phyloP scores from a whole-genome alignment of 2,329 filamentous ascomycete species.

The Ophiostoma perfectum region DNA sequence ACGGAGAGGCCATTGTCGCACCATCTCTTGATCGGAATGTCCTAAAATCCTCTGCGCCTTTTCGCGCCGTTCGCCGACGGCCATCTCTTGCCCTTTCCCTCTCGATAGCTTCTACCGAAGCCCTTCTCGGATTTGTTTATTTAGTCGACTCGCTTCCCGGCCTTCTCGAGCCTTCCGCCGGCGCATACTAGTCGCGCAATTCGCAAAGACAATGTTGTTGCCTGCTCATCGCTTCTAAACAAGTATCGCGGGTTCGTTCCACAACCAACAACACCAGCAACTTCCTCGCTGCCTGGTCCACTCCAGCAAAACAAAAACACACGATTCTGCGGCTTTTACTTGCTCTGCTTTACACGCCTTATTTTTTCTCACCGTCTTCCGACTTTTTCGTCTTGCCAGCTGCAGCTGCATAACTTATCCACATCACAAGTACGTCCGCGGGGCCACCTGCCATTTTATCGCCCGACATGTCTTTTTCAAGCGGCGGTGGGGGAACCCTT shows the following conservation, averaged over 20 bases:
- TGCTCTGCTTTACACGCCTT: not conserved
- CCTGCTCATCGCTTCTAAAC: conserved; percentile 17
- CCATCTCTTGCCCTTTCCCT: not conserved
- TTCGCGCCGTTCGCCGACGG: not conserved
- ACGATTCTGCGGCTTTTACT: not conserved
- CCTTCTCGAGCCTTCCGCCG: not conserved
- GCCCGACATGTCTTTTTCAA: conserved; percentile 51
- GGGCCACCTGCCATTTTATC: conserved; percentile 5
- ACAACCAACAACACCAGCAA: not conserved
- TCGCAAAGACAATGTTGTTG: conserved; percentile 21
- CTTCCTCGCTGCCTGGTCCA: not conserved
- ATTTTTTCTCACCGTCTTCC: not conserved
- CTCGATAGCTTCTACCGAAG: not conserved
- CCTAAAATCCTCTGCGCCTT: conserved; percentile 21
- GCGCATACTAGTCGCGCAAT: conserved; percentile 5
- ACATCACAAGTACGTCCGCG: conserved; percentile 12
- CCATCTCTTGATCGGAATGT: conserved; percentile 19
- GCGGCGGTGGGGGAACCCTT: conserved; percentile 65
- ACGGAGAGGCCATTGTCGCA: conserved; percentile 4
- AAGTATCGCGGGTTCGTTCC: too few species aligned
- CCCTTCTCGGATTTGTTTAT: not conserved
- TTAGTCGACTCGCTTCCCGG: not conserved
- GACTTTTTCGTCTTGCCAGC: conserved; percentile 5
- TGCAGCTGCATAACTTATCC: conserved; percentile 13
- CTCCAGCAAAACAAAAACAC: not conserved